These are phyloP conservation scores for Rhododendron ferrugineum DNA, from an alignment of 148 eudicot species.

Conservation along the genomic window DNA sequence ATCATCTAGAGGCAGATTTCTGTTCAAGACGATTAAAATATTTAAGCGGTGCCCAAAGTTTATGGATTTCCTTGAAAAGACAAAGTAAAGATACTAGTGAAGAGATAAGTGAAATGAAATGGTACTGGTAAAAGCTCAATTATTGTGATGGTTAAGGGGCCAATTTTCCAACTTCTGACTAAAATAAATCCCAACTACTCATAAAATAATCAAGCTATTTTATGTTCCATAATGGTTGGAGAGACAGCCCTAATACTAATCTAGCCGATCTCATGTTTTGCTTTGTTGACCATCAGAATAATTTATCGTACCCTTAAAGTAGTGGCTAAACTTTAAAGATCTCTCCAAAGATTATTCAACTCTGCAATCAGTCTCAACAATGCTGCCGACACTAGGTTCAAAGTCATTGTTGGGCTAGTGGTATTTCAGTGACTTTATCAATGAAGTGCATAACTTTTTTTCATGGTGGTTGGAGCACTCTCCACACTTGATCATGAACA, in stretches of 20 bases:
- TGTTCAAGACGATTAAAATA: background rate
- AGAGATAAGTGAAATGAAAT: background rate
- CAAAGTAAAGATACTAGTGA: background rate
- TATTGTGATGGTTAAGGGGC: constrained; percentile 4
- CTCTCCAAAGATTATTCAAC: background rate
- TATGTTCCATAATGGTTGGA: background rate
- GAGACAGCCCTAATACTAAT: background rate
- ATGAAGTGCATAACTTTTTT: background rate
- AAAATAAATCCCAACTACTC: background rate
- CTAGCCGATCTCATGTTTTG: background rate
- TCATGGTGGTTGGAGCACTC: constrained; percentile 10
- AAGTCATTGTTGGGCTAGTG: background rate
- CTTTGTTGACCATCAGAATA: background rate
- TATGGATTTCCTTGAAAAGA: background rate
- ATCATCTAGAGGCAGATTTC: background rate
- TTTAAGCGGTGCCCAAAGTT: background rate
- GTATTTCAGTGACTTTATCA: background rate
- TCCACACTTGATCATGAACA: background rate
- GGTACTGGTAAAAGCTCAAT: background rate
- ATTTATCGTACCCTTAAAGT: background rate
- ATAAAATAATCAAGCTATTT: background rate
- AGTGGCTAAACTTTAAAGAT: constrained; percentile 4
- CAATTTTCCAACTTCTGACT: background rate
- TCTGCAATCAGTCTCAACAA: background rate
- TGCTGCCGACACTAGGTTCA: background rate